These are phyloP conservation scores for Ulmus americana DNA, from an alignment of 331 rosid species.

Conservation along the genomic window DNA sequence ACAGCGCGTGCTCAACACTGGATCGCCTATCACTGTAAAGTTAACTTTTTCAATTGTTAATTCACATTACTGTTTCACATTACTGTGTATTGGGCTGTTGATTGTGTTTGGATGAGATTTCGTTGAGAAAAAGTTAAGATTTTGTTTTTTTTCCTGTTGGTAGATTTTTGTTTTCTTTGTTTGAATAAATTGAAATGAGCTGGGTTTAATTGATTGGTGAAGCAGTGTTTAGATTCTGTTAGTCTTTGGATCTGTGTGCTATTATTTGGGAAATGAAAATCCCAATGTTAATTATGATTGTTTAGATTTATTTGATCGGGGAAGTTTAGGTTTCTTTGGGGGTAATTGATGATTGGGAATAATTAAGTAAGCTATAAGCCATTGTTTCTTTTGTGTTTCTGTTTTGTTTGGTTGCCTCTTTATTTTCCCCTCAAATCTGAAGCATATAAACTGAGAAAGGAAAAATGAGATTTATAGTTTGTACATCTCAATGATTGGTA, in stretches of 20 bases:
- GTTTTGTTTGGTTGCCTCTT: no score
- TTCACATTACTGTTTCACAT: neutral
- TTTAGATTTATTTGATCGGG: neutral
- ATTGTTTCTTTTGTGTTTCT: no score
- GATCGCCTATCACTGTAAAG: conserved; percentile 87
- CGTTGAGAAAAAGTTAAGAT: neutral
- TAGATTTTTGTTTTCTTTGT: neutral
- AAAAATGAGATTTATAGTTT: no score
- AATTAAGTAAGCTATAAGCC: no score
- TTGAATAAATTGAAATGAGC: neutral
- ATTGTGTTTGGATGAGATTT: conserved; percentile 4
- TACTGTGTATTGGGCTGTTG: neutral
- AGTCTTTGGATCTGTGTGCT: conserved; percentile 10
- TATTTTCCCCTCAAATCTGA: no score
- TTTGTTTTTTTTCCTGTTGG: neutral
- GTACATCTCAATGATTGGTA: no score
- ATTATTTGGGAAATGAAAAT: neutral
- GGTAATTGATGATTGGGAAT: no score
- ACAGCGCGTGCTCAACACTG: conserved; percentile 87
- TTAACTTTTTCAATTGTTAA: neutral
- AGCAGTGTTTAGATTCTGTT: neutral
- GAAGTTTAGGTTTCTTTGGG: neutral
- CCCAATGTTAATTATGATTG: neutral
- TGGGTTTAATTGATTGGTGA: conserved; percentile 4
- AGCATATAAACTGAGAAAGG: no score